These are phyloP conservation scores for Ophiocordyceps polyrhachis-furcata DNA, from an alignment of 2,329 filamentous ascomycete genomes.

Conservation along the genomic window DNA sequence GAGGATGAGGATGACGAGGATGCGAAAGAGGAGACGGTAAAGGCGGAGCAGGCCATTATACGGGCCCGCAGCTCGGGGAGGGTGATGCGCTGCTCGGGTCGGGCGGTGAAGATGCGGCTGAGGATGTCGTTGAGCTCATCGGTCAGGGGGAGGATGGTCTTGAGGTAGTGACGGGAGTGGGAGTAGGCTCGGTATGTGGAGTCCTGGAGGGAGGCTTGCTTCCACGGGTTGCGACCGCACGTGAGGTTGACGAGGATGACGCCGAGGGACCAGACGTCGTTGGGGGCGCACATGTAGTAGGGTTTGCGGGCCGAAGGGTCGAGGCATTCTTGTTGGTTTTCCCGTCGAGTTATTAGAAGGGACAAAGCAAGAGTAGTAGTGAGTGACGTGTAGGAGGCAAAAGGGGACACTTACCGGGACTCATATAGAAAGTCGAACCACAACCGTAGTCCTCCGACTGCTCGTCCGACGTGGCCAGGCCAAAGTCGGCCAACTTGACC, in stretches of 20 bases:
- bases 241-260: conserved; percentile 95
- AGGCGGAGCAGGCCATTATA: conserved; percentile 57
- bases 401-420: conserved; percentile 55
- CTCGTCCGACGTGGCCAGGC: conserved; percentile 70
- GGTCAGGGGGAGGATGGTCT: conserved; percentile 81
- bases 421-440: conserved; percentile 99
- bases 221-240: conserved; percentile 97
- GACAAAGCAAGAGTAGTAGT: no score
- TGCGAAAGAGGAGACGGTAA: conserved; percentile 35
- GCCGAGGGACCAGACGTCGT: conserved; percentile 96
- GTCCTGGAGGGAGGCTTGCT: conserved; percentile 83
- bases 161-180: conserved; percentile 69
- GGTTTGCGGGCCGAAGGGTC: conserved; percentile 56
- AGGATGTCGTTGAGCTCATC: conserved; percentile 79
- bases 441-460: conserved; percentile 90
- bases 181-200: conserved; percentile 86
- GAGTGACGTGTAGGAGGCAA: no score
- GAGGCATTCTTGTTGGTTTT: conserved; percentile 70
- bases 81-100: conserved; percentile 66
- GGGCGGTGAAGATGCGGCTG: conserved; percentile 68
- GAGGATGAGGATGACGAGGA: conserved; percentile 23
- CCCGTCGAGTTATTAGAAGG: no score
- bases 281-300: conserved; percentile 80
- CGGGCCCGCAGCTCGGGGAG: conserved; percentile 60
- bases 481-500: conserved; percentile 94